phyloP scores from a whole-genome alignment of 306 rosid genomes.

The Canavalia gladiata region DNA sequence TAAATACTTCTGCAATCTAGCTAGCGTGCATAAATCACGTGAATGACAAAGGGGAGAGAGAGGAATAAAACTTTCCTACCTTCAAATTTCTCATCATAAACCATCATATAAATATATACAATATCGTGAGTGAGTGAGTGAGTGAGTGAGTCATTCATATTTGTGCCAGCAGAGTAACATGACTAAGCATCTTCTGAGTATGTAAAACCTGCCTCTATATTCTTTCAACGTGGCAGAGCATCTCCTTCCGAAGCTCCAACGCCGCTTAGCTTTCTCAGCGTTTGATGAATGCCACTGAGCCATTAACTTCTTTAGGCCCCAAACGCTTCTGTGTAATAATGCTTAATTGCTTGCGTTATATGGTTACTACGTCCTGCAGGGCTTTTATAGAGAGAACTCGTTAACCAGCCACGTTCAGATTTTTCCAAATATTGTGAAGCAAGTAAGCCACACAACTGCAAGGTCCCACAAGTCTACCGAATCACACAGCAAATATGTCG shows the following conservation, averaged over 20 bases:
- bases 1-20: conserved; percentile 17
- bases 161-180: conserved; percentile 57
- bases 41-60: background rate
- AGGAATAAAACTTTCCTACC: background rate
- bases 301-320: conserved; percentile 19
- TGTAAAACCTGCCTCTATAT: conserved; percentile 57
- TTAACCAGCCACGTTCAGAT: background rate
- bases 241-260: conserved; percentile 45
- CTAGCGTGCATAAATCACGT: conserved; percentile 25
- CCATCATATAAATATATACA: background rate
- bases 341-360: background rate
- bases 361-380: conserved; percentile 8
- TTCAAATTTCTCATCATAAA: background rate
- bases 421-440: background rate
- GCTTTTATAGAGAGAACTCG: conserved; percentile 35
- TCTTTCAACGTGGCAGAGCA: conserved; percentile 25
- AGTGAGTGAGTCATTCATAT: conserved; percentile 32
- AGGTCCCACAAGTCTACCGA: conserved; percentile 7
- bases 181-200: conserved; percentile 48
- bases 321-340: background rate
- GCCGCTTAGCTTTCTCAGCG: background rate
- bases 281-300: conserved; percentile 23
- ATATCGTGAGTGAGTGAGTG: background rate
- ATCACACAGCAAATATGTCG: background rate
- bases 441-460: conserved; percentile 17